Base-by-base conservation (phyloP, 345 rosid species). In the Melaleuca alternifolia region DNA sequence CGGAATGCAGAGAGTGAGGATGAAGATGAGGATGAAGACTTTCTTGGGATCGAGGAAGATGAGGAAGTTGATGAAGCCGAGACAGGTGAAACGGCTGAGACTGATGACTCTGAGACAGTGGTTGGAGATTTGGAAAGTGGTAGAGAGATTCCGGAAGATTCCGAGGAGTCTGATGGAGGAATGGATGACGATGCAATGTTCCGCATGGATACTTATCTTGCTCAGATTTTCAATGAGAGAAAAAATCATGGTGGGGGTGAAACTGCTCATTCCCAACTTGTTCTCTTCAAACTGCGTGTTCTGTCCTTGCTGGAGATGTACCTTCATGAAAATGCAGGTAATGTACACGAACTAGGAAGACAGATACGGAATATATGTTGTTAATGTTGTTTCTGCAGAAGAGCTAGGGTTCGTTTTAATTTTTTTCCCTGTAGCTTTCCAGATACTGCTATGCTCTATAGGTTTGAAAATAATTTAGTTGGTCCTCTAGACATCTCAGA, bases 181-280 rank as follows among this genome's bases (percentile, higher is more conserved):
- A 93, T 96, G 99, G 99, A 98, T 89, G 99, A 96, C 46, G 98
- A 98, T 53, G 98, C 98, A 83, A 98, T 96, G 99, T 95, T 98
- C 91, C 94, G 94, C 79, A 96, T 96, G 98, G 99, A 98, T 85
- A 92, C 94, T 52, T 95, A 96, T 85, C 93, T 97, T 86, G 99
- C 97, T 10, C 97, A 90, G 91, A 96, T 96, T 83, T 94, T 96
- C 88, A 95, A 94, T 89, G 99, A 97, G 88, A 95, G 92, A 90
- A 96, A 93, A 94, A 97, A 92, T 91, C 99, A 94, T 89, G 91
- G 93, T 85, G 96, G 98, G 76, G 86, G 93, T 62, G 99, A 97
- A 92, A 92, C 97, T 89, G 96, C 99, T 85, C 99, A 94, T 83
- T 94, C 98, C 37, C 99, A 96, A 88, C 99, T 96, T 89, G 93